Evolutionary conservation across 75 land plant species (phyloP).

Genomic region (Cryptomeria japonica): DNA sequence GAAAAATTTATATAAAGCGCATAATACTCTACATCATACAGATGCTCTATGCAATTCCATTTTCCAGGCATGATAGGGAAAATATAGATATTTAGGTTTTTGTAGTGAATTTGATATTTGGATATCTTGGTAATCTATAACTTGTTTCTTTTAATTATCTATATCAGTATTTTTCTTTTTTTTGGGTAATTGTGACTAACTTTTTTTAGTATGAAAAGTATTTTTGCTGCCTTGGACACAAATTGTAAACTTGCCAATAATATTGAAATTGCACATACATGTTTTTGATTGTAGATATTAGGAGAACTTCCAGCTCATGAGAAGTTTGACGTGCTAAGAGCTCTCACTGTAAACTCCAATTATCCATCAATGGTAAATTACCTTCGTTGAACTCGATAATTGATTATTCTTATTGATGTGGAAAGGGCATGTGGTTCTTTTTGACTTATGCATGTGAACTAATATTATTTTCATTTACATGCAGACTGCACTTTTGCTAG

Average conservation of each 20-base stretch:
- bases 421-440: neutral
- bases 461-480: neutral
- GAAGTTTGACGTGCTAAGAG: conserved; percentile 53
- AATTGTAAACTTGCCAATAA: neutral
- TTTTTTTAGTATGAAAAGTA: neutral
- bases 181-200: neutral
- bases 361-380: conserved; percentile 57
- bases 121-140: neutral
- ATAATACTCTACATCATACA: too few relatives aligned
- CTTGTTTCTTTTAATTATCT: neutral
- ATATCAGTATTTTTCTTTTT: neutral
- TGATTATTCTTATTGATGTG: neutral
- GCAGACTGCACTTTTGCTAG: conserved; percentile 55
- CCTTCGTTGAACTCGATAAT: neutral
- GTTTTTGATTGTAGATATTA: conserved; percentile 33
- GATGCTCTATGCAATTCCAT: neutral
- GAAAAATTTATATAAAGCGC: neutral
- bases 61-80: neutral
- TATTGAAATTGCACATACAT: neutral
- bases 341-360: conserved; percentile 37
- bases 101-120: neutral
- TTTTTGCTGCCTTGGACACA: too few relatives aligned
- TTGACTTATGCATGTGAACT: neutral
- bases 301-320: conserved; percentile 43
- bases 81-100: neutral